Conservation (phyloP, 78 protist genomes). For the Dictyostelium firmibasis region DNA sequence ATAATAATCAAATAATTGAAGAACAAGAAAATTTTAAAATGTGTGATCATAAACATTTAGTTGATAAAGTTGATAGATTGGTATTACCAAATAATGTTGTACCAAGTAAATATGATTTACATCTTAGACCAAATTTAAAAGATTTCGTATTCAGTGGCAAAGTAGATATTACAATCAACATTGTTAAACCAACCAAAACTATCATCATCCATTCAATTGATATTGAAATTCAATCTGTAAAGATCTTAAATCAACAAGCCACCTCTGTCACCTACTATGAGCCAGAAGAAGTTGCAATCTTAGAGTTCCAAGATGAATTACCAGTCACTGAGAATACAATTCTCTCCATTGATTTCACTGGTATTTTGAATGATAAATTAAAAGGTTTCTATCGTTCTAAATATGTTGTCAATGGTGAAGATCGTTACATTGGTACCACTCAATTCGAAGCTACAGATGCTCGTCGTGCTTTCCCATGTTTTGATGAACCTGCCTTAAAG, state of each 20-base stretch:
- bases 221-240: constrained; percentile 16
- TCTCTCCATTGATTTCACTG: constrained; percentile 15
- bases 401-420: constrained; percentile 62
- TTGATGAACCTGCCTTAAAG: constrained; percentile 93
- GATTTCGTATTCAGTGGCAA: constrained; percentile 32
- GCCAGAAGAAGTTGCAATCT: constrained; percentile 17
- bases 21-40: not conserved
- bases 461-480: constrained; percentile 94
- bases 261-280: not conserved
- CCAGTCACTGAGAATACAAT: not conserved
- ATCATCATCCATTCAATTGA: constrained; percentile 16
- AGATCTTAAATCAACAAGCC: constrained; percentile 14
- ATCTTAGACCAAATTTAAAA: constrained; percentile 25
- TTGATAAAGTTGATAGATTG: constrained; percentile 42
- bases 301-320: constrained; percentile 16
- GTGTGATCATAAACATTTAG: constrained; percentile 16
- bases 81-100: constrained; percentile 39
- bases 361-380: constrained; percentile 67
- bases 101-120: constrained; percentile 39
- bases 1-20: not conserved
- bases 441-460: constrained; percentile 96
- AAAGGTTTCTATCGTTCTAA: constrained; percentile 77
- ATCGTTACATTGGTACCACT: constrained; percentile 71
- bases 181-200: constrained; percentile 18
- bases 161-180: not conserved